phyloP scores from a whole-genome alignment of 495 filamentous ascomycete genomes.

The Rhypophila decipiens region DNA sequence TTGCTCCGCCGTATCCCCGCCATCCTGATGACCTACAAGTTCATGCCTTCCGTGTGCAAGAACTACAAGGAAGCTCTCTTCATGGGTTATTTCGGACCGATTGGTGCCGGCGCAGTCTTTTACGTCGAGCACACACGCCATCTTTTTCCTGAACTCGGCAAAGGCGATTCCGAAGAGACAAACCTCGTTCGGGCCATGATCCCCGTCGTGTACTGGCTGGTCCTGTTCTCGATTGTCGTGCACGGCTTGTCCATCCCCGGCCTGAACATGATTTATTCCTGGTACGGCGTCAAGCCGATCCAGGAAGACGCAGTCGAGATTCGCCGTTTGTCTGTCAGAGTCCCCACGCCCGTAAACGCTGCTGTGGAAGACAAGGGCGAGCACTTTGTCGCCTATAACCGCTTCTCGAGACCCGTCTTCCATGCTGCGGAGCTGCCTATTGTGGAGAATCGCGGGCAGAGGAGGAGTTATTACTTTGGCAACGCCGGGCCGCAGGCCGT shows the following conservation, averaged over 20 bases:
- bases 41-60: constrained; percentile 58
- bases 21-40: constrained; percentile 44
- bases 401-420: constrained; percentile 42
- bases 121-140: constrained; percentile 62
- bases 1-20: constrained; percentile 49
- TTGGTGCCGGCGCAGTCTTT: constrained; percentile 80
- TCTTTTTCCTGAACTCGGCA: constrained; percentile 44
- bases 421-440: constrained; percentile 19
- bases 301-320: constrained; percentile 48
- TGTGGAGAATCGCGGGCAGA: background rate
- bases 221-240: constrained; percentile 51
- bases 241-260: constrained; percentile 53
- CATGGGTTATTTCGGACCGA: constrained; percentile 86
- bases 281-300: constrained; percentile 38
- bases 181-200: constrained; percentile 40
- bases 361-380: constrained; percentile 27
- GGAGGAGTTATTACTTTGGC: background rate
- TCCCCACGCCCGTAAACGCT: constrained; percentile 47
- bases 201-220: constrained; percentile 54
- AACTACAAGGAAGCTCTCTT: constrained; percentile 61
- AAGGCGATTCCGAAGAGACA: constrained; percentile 39
- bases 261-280: constrained; percentile 42
- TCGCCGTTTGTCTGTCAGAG: constrained; percentile 40
- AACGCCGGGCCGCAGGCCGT: too few species aligned
- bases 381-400: constrained; percentile 48